phyloP scores from a whole-genome alignment of 164 flowering plant species.

The Pachysandra terminalis region DNA sequence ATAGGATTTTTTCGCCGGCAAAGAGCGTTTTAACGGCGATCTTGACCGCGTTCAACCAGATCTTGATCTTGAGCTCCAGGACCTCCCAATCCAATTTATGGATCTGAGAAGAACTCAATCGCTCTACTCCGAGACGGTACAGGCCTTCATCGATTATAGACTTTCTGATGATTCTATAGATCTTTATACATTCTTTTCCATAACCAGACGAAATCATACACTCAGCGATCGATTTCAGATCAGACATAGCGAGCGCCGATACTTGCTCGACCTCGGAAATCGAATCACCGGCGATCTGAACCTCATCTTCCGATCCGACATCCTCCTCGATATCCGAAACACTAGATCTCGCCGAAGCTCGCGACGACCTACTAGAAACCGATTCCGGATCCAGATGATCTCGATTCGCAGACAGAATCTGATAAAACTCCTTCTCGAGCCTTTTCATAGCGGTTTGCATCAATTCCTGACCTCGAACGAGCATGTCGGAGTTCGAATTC shows the following conservation, averaged over 20 bases:
- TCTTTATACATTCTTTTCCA: constrained; percentile 60
- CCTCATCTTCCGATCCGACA: constrained; percentile 28
- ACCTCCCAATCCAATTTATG: constrained; percentile 62
- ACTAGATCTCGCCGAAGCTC: constrained; percentile 28
- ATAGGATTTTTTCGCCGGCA: constrained; percentile 56
- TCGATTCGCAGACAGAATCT: constrained; percentile 41
- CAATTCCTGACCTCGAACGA: constrained; percentile 43
- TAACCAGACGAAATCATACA: constrained; percentile 76
- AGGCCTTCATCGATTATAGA: constrained; percentile 69
- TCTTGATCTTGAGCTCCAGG: constrained; percentile 44
- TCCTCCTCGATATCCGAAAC: constrained; percentile 37
- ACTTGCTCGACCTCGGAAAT: constrained; percentile 30
- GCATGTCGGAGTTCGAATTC: constrained; percentile 30
- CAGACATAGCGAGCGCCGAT: constrained; percentile 40
- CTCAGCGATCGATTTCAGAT: constrained; percentile 61
- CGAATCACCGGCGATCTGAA: constrained; percentile 15
- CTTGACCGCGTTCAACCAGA: constrained; percentile 54
- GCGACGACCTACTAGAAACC: constrained; percentile 36
- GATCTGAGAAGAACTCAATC: constrained; percentile 24
- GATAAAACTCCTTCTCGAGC: constrained; percentile 59
- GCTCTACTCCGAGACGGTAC: constrained; percentile 51
- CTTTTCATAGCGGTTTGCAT: constrained; percentile 66
- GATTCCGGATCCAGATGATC: constrained; percentile 48
- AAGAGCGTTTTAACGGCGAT: constrained; percentile 51
- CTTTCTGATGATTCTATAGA: constrained; percentile 52